These are phyloP conservation scores for Penicillium waksmanii DNA, from an alignment of 495 filamentous ascomycete species.

Conservation along the genomic window DNA sequence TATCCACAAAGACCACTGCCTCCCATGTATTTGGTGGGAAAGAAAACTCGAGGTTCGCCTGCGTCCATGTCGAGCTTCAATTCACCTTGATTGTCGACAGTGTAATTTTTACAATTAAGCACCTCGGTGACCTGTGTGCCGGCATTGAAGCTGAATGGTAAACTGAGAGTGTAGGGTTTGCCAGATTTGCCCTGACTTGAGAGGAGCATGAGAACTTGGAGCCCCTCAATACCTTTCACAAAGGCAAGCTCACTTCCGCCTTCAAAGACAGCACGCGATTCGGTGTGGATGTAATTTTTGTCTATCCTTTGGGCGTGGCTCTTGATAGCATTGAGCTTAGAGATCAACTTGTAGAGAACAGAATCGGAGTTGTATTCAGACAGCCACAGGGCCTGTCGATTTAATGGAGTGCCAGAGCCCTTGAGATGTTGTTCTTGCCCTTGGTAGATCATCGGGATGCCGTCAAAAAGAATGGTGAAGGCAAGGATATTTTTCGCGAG, in stretches of 20 bases:
- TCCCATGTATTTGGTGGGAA: slow-evolving; percentile 29
- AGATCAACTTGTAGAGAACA: slow-evolving; percentile 63
- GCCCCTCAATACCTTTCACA: slow-evolving; percentile 61
- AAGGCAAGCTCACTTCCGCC: slow-evolving; percentile 61
- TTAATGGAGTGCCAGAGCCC: slow-evolving; percentile 60
- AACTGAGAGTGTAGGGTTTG: slow-evolving; percentile 43
- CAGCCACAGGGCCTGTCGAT: slow-evolving; percentile 78
- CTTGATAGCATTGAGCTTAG: slow-evolving; percentile 62
- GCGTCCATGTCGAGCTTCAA: slow-evolving; percentile 49
- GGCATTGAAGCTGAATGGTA: slow-evolving; percentile 46
- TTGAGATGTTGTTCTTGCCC: slow-evolving; percentile 76
- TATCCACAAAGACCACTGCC: slow-evolving; percentile 46
- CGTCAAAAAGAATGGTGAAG: slow-evolving; percentile 71
- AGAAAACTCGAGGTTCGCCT: slow-evolving; percentile 57
- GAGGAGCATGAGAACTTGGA: slow-evolving; percentile 61
- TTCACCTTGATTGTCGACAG: slow-evolving; percentile 45
- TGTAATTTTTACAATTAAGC: slow-evolving; percentile 49
- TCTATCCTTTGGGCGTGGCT: slow-evolving; percentile 56
- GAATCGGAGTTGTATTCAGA: slow-evolving; percentile 61
- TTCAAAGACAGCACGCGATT: slow-evolving; percentile 54
- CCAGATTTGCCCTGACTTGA: slow-evolving; percentile 58
- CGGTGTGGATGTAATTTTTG: slow-evolving; percentile 50
- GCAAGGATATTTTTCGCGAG: slow-evolving; percentile 69
- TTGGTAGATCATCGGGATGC: slow-evolving; percentile 65
- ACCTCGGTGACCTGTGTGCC: slow-evolving; percentile 49